These are phyloP conservation scores for Arabidopsis suecica DNA, from an alignment of 345 rosid species.

Conservation along the genomic window DNA sequence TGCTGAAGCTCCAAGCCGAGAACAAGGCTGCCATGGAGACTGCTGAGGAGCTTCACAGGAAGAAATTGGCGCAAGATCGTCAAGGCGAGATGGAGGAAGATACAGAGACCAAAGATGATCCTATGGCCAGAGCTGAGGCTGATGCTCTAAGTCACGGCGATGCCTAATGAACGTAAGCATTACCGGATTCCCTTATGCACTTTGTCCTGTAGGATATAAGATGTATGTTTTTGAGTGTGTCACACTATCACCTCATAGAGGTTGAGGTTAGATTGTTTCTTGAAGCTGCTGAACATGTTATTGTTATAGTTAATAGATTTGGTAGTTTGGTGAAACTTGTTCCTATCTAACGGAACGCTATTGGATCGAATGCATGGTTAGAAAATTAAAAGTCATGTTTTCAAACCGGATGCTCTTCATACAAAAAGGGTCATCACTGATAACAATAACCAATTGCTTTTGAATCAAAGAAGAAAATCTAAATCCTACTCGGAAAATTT, in stretches of 20 bases:
- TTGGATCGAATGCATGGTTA: no score
- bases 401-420: slow-evolving; percentile 31
- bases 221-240: no score
- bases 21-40: slow-evolving; percentile 81
- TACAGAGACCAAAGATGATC: slow-evolving; percentile 64
- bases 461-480: slow-evolving; percentile 26
- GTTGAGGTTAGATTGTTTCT: slow-evolving; percentile 27
- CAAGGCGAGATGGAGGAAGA: slow-evolving; percentile 96
- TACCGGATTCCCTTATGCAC: slow-evolving; percentile 5
- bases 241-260: background rate
- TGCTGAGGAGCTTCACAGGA: slow-evolving; percentile 92
- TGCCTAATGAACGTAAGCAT: slow-evolving; percentile 33
- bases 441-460: slow-evolving; percentile 30
- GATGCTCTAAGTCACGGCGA: slow-evolving; percentile 52
- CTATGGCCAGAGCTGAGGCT: slow-evolving; percentile 85
- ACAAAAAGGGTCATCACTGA: slow-evolving; percentile 23
- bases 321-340: slow-evolving; percentile 23
- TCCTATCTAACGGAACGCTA: no score
- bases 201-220: slow-evolving; percentile 10
- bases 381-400: slow-evolving; percentile 9
- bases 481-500: slow-evolving; percentile 49
- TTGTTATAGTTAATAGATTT: slow-evolving; percentile 28
- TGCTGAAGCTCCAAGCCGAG: slow-evolving; percentile 80
- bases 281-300: slow-evolving; percentile 8
- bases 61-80: slow-evolving; percentile 77